Evolutionary conservation across 805 yeast species (phyloP).

Genomic region (Brettanomyces nanus): DNA sequence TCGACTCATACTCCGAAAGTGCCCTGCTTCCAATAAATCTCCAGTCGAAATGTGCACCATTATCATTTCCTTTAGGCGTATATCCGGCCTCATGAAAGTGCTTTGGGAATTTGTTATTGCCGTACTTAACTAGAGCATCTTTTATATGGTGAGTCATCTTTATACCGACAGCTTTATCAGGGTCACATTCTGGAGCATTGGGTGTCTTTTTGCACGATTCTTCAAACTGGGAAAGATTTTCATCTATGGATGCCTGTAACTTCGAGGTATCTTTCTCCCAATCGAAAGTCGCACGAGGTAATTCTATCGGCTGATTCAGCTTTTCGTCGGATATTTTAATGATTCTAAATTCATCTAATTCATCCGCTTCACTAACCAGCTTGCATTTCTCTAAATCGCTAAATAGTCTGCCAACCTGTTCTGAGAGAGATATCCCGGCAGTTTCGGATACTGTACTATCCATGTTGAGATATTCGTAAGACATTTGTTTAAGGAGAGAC

Average conservation of each 20-base stretch:
- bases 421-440: background rate
- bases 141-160: conserved; percentile 6
- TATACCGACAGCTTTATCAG: conserved; percentile 4
- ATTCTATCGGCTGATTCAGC: background rate
- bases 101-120: conserved; percentile 16
- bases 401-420: background rate
- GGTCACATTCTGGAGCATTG: background rate
- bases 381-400: background rate
- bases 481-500: conserved; percentile 2
- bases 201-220: background rate
- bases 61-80: conserved; percentile 18
- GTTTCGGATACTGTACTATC: background rate
- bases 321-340: background rate
- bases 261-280: background rate
- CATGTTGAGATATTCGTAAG: background rate
- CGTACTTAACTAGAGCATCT: conserved; percentile 1
- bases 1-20: conserved; percentile 14
- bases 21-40: conserved; percentile 29
- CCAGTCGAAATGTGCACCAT: conserved; percentile 40
- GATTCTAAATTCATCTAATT: background rate
- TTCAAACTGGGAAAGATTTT: background rate
- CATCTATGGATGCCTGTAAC: background rate
- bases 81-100: conserved; percentile 35
- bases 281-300: background rate
- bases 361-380: background rate